These are phyloP conservation scores for Halenospora varia DNA, from an alignment of 495 filamentous ascomycete species.

Conservation along the genomic window DNA sequence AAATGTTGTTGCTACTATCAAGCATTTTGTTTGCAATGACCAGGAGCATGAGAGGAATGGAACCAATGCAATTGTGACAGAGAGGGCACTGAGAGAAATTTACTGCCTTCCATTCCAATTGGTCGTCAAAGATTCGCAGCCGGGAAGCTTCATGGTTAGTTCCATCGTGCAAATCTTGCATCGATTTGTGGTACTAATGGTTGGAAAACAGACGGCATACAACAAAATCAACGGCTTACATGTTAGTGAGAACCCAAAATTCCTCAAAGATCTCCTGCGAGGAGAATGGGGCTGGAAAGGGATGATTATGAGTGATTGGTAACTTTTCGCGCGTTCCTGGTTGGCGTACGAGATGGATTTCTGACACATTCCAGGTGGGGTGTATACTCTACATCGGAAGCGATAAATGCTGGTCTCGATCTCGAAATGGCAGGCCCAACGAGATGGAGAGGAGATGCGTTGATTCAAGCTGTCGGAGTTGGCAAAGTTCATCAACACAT, in stretches of 20 bases:
- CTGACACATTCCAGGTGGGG: slow-evolving; percentile 50
- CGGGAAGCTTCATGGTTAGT: slow-evolving; percentile 58
- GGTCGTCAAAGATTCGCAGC: slow-evolving; percentile 58
- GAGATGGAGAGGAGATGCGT: slow-evolving; percentile 56
- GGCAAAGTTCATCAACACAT: slow-evolving; percentile 54
- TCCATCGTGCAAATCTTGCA: too few relatives aligned
- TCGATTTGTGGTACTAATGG: too few relatives aligned
- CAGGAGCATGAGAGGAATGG: slow-evolving; percentile 70
- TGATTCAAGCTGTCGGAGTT: slow-evolving; percentile 53
- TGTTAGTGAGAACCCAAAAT: slow-evolving; percentile 59
- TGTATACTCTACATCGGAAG: slow-evolving; percentile 63
- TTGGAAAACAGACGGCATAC: slow-evolving; percentile 57
- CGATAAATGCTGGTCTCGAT: slow-evolving; percentile 65
- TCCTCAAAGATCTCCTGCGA: slow-evolving; percentile 61
- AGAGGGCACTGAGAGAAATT: slow-evolving; percentile 71
- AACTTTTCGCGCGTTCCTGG: slow-evolving; percentile 7
- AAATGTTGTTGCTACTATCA: slow-evolving; percentile 67
- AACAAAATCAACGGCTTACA: slow-evolving; percentile 71
- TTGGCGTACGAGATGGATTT: slow-evolving; percentile 14
- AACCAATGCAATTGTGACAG: slow-evolving; percentile 61
- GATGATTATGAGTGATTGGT: slow-evolving; percentile 70
- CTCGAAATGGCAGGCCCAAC: slow-evolving; percentile 73
- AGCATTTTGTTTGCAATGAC: slow-evolving; percentile 83
- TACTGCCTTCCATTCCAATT: slow-evolving; percentile 73
- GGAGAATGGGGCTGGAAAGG: slow-evolving; percentile 71